Evolutionary conservation across 768 basidiomycete genomes (phyloP), one percentile per base, ranked within the genome.

Genomic region (Butyriboletus loyo): DNA sequence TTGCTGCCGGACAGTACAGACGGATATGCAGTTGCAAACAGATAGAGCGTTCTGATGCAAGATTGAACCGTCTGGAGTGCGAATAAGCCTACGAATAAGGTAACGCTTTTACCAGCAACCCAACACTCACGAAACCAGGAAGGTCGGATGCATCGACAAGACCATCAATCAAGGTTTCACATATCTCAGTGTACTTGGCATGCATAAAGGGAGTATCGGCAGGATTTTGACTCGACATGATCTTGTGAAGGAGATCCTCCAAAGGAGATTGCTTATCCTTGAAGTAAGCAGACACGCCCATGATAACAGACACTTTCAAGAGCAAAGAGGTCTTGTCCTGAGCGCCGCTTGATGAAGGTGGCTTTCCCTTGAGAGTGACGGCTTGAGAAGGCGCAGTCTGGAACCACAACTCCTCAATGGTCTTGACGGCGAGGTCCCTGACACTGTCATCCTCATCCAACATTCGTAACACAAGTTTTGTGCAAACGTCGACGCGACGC

Each of bases 391-490:
- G 40, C 8, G 59, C 27, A 21, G 68, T 72, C 38, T 79, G 77
- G 65, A 98, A 96, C 90, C 94, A 94, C 4, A 98, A 72, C 57
- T 98, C 95, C 59, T 95, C 92, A 34, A 98, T 71, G 0, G 92
- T 85, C 66, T 92, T 95, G 59, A 89, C 74, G 0, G 96, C 92
- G 15, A 98, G 79, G 47, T 98, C 96, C 75, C 91, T 96, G 57
- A 99, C 92, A 0, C 84, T 85, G 41, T 98, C 94, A 64, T 99
- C 97, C 65, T 97, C 93, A 60, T 99, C 97, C 37, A 86, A 66
- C 77, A 93, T 88, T 14, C 95, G 83, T 31, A 86, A 73, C 3
- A 97, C 85, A 21, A 99, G 79, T 50, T 85, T 83, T 1, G 81
- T 84, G 55, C 87, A 84, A 44, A 98, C 93, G 61, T 98, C 92